Evolutionary conservation across 495 filamentous ascomycete genomes (phyloP).

Genomic region (Lepraria neglecta): DNA sequence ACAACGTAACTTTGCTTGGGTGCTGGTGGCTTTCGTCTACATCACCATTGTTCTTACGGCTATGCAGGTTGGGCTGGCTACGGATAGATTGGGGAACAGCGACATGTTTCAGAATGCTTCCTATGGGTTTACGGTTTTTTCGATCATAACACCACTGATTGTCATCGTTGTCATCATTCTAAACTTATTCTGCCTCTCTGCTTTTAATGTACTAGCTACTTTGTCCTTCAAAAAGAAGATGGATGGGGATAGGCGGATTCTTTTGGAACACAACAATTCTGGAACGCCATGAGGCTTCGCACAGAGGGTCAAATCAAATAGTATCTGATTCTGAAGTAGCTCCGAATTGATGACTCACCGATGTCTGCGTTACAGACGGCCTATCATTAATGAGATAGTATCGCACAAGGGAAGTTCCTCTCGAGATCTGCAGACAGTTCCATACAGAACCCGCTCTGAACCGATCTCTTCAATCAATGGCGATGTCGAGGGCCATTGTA

Average conservation of each 20-base stretch:
- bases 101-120: slow-evolving; percentile 41
- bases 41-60: slow-evolving; percentile 50
- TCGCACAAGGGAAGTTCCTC: too few species aligned
- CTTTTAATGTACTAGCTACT: not conserved
- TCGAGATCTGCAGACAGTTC: too few species aligned
- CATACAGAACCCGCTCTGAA: too few species aligned
- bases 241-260: not conserved
- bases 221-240: not conserved
- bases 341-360: too few species aligned
- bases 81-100: slow-evolving; percentile 34
- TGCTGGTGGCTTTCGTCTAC: slow-evolving; percentile 43
- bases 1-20: slow-evolving; percentile 41
- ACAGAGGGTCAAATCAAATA: too few species aligned
- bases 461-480: too few species aligned
- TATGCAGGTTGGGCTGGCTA: slow-evolving; percentile 54
- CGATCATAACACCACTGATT: slow-evolving; percentile 33
- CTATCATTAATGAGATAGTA: too few species aligned
- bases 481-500: too few species aligned
- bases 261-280: not conserved
- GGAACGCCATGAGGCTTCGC: not conserved
- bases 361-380: too few species aligned
- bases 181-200: not conserved
- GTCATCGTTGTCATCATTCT: slow-evolving; percentile 11
- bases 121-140: slow-evolving; percentile 51
- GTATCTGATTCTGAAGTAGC: too few species aligned